These are phyloP conservation scores for Mucor plumbeus DNA, from an alignment of 371 early-diverging fungal genomes.

Conservation along the genomic window DNA sequence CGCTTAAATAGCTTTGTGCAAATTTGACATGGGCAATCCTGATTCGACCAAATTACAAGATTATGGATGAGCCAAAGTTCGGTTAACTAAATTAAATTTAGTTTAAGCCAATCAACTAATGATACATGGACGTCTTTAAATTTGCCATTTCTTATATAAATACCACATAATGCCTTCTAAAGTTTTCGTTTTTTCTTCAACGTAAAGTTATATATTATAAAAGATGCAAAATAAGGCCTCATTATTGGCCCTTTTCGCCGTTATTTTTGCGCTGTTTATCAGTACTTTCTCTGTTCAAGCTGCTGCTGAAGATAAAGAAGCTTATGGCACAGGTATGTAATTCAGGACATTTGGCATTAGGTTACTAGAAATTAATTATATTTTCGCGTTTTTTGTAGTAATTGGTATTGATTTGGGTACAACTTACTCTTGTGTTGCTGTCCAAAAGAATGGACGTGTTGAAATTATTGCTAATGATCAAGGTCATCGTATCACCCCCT, in stretches of 20 bases:
- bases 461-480: constrained; percentile 83
- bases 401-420: constrained; percentile 94
- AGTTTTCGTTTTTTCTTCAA: constrained; percentile 18
- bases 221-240: constrained; percentile 53
- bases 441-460: constrained; percentile 90
- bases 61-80: neutral
- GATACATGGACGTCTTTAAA: constrained; percentile 42
- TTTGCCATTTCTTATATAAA: constrained; percentile 22
- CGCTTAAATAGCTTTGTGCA: constrained; percentile 10
- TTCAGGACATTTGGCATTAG: too few relatives aligned
- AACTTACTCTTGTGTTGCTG: constrained; percentile 98
- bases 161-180: neutral
- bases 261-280: constrained; percentile 46
- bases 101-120: constrained; percentile 43
- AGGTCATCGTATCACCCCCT: constrained; percentile 89
- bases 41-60: constrained; percentile 26
- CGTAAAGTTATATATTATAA: constrained; percentile 21
- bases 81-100: constrained; percentile 24
- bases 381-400: constrained; percentile 29
- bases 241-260: constrained; percentile 52
- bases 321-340: constrained; percentile 56
- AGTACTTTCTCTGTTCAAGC: constrained; percentile 34
- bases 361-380: neutral
- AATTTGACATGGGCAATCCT: constrained; percentile 33
- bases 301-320: constrained; percentile 52